phyloP scores from a whole-genome alignment of 1,284 basidiomycete genomes.

The Ceratobasidium sp. region DNA sequence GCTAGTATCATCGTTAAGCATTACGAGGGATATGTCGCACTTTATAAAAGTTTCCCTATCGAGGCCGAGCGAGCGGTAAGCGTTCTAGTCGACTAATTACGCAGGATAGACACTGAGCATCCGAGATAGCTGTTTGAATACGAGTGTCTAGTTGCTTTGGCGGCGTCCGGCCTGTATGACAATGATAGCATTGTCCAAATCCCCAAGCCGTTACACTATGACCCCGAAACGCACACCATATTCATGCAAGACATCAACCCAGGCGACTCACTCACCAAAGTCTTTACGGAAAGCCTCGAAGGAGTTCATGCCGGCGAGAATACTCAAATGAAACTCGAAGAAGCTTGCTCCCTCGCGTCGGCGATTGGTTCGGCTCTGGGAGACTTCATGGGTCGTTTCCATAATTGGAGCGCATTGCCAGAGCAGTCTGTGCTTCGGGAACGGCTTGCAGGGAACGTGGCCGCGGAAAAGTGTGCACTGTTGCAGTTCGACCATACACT shows the following conservation, averaged over 20 bases:
- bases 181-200: conserved; percentile 9
- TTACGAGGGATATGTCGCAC: conserved; percentile 3
- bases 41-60: not conserved
- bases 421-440: conserved; percentile 22
- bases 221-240: conserved; percentile 24
- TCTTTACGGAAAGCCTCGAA: not conserved
- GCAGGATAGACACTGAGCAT: not conserved
- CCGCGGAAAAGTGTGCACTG: not conserved
- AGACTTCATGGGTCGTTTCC: conserved; percentile 31
- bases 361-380: conserved; percentile 25
- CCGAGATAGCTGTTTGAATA: conserved; percentile 14
- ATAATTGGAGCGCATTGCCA: conserved; percentile 10
- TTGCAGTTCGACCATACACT: not conserved
- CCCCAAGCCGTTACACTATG: conserved; percentile 19
- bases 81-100: not conserved
- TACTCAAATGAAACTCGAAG: not conserved
- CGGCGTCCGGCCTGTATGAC: conserved; percentile 1
- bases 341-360: not conserved
- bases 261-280: not conserved
- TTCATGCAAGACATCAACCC: conserved; percentile 30
- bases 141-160: conserved; percentile 11
- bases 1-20: conserved; percentile 28
- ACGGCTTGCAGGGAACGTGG: not conserved
- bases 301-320: not conserved
- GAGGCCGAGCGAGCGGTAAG: conserved; percentile 4